Base-by-base conservation (phyloP, 2,329 filamentous ascomycete genomes). In the Cladosporium sp. region DNA sequence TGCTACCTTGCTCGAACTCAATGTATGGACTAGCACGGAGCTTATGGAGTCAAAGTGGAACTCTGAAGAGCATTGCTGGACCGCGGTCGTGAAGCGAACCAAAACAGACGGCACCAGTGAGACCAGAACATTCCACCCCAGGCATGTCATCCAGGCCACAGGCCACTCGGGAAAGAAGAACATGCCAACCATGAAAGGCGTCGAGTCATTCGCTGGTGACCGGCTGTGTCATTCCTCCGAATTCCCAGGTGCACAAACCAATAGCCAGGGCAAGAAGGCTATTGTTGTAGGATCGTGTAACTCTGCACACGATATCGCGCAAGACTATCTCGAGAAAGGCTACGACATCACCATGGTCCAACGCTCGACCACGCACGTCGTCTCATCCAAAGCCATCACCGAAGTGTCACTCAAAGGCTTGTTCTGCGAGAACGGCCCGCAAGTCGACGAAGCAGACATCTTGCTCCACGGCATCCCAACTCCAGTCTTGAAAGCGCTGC, bases 151-250 rank as follows among this genome's bases (percentile, higher is more conserved):
- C 45, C 84, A 87, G 65, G 83, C 84, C 1, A 90, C 87, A 0
- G 87, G 87, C 0, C 86, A 88, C 66, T 85, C 85, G 0, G 87
- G 87, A 1, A 84, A 88, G 71, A 86, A 82, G 37, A 77, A 84
- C 59, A 70, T 83, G 11, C 79, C 69, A 0, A 61, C 67, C 1
- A 59, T 61, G 30, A 72, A 65, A 34, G 52, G 52, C 12, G 20
- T 45, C 3, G 40, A 47, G 19, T 36, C 11, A 1, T 89, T 89
- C 74, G 73, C 80, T 61, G 87, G 87, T 0, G 75, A 77, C 2
- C 39, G 55, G 3, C 70, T 88, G 9, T 84, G 82, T 60, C 87
- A 89, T 58, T 65, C 63, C 20, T 65, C 65, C 6, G 61, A 69
- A 30, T 68, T 68, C 58, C 79, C 84, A 1, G 86, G 86, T 60